These are phyloP conservation scores for Aspergillus avenaceus DNA, from an alignment of 495 filamentous ascomycete genomes.

Conservation along the genomic window DNA sequence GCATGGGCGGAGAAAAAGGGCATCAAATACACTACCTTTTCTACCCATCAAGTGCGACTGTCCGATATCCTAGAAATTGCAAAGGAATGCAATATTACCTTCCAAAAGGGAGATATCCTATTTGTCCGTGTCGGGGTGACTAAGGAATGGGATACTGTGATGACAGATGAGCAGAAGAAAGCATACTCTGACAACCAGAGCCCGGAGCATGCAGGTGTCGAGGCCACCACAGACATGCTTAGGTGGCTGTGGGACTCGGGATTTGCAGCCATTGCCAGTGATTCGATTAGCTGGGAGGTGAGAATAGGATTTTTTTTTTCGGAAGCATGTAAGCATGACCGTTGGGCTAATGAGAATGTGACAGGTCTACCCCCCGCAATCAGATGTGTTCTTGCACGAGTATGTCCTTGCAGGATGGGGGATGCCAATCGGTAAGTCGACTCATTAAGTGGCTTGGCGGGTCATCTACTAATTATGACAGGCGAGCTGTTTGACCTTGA, in stretches of 20 bases:
- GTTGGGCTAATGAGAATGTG: background rate
- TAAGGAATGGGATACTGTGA: slow-evolving; percentile 34
- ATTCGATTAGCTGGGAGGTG: slow-evolving; percentile 45
- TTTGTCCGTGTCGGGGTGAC: slow-evolving; percentile 47
- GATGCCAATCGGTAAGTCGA: slow-evolving; percentile 46
- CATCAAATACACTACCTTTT: slow-evolving; percentile 33
- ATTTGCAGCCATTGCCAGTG: slow-evolving; percentile 50
- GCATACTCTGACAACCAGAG: slow-evolving; percentile 20
- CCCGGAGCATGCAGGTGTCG: slow-evolving; percentile 39
- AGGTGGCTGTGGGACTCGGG: slow-evolving; percentile 45
- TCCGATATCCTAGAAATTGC: slow-evolving; percentile 35
- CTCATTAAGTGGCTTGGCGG: no score
- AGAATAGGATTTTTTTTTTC: background rate
- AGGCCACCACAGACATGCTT: slow-evolving; percentile 35
- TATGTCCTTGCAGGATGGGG: slow-evolving; percentile 54
- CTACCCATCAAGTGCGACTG: slow-evolving; percentile 35
- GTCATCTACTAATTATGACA: slow-evolving; percentile 8
- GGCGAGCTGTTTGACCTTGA: slow-evolving; percentile 55
- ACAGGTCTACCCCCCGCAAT: slow-evolving; percentile 31
- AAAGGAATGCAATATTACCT: slow-evolving; percentile 31
- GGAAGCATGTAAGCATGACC: background rate
- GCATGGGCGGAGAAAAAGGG: slow-evolving; percentile 42
- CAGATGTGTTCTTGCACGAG: slow-evolving; percentile 44
- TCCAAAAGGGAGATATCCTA: slow-evolving; percentile 50
- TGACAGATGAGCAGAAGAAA: slow-evolving; percentile 32